These are phyloP conservation scores for Candida orba DNA, from an alignment of 805 yeast species.

Conservation along the genomic window DNA sequence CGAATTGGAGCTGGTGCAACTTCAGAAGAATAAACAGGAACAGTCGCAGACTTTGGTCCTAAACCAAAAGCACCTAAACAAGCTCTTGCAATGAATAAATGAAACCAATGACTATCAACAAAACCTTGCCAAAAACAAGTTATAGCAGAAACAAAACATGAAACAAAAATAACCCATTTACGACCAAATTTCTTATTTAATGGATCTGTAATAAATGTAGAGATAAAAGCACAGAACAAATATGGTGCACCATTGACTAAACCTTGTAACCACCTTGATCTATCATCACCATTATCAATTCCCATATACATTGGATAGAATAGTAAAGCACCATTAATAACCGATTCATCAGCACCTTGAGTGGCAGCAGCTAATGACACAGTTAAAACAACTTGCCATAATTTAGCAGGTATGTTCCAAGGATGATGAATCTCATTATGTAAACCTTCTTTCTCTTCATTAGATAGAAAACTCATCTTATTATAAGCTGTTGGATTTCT, in stretches of 20 bases:
- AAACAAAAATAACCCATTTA: slow-evolving; percentile 58
- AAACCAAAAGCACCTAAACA: slow-evolving; percentile 55
- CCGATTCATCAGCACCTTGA: slow-evolving; percentile 77
- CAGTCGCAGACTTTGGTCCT: slow-evolving; percentile 73
- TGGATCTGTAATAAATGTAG: slow-evolving; percentile 60
- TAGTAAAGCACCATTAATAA: slow-evolving; percentile 64
- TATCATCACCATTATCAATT: slow-evolving; percentile 36
- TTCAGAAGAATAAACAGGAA: slow-evolving; percentile 64
- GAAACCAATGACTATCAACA: slow-evolving; percentile 50
- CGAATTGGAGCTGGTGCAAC: slow-evolving; percentile 55
- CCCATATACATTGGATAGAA: slow-evolving; percentile 53
- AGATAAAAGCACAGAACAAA: slow-evolving; percentile 50
- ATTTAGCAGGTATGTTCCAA: slow-evolving; percentile 36
- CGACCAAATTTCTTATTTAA: slow-evolving; percentile 53
- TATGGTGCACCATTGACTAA: slow-evolving; percentile 67
- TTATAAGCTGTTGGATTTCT: slow-evolving; percentile 51
- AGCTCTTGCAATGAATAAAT: slow-evolving; percentile 59
- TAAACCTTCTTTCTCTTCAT: slow-evolving; percentile 47
- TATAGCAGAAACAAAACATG: slow-evolving; percentile 52
- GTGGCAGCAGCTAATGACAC: slow-evolving; percentile 77
- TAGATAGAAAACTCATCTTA: slow-evolving; percentile 47
- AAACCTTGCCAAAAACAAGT: slow-evolving; percentile 69
- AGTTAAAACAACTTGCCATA: slow-evolving; percentile 50
- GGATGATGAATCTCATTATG: slow-evolving; percentile 39
- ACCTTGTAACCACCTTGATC: slow-evolving; percentile 54